Evolutionary conservation across 345 rosid genomes (phyloP), one percentile per base, ranked within the genome.

Genomic region (Populus nigra): DNA sequence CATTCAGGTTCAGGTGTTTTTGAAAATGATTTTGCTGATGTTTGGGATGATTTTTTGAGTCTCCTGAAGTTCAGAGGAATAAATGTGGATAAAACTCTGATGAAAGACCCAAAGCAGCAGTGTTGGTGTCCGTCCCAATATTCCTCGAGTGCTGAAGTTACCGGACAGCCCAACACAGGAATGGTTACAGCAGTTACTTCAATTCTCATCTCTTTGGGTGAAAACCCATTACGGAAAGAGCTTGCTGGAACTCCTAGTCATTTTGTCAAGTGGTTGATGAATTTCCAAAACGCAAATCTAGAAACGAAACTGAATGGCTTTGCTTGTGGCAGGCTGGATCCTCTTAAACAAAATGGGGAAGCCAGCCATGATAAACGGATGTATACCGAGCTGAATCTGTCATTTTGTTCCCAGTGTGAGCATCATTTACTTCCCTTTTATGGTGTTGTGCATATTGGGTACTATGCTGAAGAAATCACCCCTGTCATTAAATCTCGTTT

Each of bases 351-450:
- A 49, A 87, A 81, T 35, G 88, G 87, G 13, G 90, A 85, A 55
- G 73, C 81, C 55, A 35, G 78, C 79, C 82, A 61, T 72, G 68
- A 63, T 8, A 79, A 79, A 29, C 88, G 71, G 59, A 67, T 94
- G 18, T 82, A 78, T 36, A 89, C 90, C n/a, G 98, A 92, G 85
- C 79, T 91, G 81, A 90, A 88, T 83, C 31, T 96, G 18, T 70
- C 93, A 0, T 87, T 96, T 77, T 94, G 99, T 91, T 94, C 99
- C 77, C 95, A 87, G 77, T 96, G 99, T 29, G 97, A 96, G 77
- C 99, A 96, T 87, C 98, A 96, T 85, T 86, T 96, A 67, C 97
- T 96, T 84, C 99, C 99, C 20, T 96, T 96, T 80, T 89, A 91
- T 31, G 98, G 99, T 39, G 93, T 87, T 11, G 96, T 92, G 76